These are phyloP conservation scores for Picea engelmannii DNA, from an alignment of 83 land plant genomes.

Conservation along the genomic window DNA sequence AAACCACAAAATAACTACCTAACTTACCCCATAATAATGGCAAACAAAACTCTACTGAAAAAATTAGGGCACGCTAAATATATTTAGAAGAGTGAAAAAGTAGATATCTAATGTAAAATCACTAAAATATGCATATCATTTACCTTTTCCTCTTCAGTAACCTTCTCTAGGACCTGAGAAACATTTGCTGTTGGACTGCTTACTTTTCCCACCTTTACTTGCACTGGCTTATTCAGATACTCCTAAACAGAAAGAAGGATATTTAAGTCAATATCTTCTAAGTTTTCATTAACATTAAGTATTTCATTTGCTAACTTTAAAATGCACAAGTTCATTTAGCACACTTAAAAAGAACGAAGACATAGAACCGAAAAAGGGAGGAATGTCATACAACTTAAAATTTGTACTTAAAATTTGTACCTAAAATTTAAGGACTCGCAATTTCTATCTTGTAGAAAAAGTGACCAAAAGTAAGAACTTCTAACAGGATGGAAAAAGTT, in stretches of 20 bases:
- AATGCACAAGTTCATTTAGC: not conserved
- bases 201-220: constrained; percentile 82
- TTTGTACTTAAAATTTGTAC: not conserved
- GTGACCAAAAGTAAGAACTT: not conserved
- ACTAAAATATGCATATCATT: not conserved
- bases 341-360: not conserved
- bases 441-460: not conserved
- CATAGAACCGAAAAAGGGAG: not conserved
- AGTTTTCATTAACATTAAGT: not conserved
- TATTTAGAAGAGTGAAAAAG: not conserved
- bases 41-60: no score
- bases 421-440: not conserved
- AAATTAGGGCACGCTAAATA: not conserved
- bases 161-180: constrained; percentile 62
- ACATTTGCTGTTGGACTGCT: constrained; percentile 86
- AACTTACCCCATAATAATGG: no score
- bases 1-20: not conserved
- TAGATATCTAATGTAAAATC: not conserved
- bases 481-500: not conserved
- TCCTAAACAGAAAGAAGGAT: constrained; percentile 29
- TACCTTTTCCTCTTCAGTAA: constrained; percentile 71
- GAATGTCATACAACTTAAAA: not conserved
- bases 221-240: constrained; percentile 60
- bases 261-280: not conserved
- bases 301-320: not conserved